Conservation (phyloP, 805 yeast genomes). For the Helenozyma baotianmanensis region DNA sequence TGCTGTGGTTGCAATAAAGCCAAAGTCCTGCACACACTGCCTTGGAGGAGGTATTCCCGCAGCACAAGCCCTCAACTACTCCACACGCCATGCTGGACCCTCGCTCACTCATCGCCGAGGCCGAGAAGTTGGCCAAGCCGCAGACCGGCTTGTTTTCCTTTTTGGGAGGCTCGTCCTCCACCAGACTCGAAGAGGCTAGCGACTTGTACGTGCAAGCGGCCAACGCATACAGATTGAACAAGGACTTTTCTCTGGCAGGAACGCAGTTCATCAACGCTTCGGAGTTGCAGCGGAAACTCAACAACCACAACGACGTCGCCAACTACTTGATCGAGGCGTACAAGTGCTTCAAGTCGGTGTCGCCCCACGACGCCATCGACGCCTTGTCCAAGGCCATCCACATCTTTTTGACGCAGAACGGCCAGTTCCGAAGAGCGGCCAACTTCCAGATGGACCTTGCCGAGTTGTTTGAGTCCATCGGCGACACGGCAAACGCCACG, state of each 20-base stretch:
- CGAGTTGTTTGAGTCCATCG: slow-evolving; percentile 71
- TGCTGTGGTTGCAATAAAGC: too few species aligned
- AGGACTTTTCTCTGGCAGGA: slow-evolving; percentile 74
- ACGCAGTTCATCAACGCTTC: slow-evolving; percentile 84
- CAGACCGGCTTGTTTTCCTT: slow-evolving; percentile 65
- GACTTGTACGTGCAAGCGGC: slow-evolving; percentile 91
- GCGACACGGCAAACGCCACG: slow-evolving; percentile 65
- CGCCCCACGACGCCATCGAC: slow-evolving; percentile 73
- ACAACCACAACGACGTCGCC: slow-evolving; percentile 85
- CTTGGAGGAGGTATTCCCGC: too few species aligned
- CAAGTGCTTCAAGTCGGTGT: slow-evolving; percentile 73
- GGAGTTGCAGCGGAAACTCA: slow-evolving; percentile 66
- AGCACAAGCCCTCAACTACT: too few species aligned
- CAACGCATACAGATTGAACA: slow-evolving; percentile 75
- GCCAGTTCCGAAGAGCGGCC: slow-evolving; percentile 96
- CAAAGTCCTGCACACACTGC: too few species aligned
- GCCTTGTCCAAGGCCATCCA: slow-evolving; percentile 73
- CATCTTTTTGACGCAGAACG: slow-evolving; percentile 74
- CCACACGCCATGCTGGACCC: slow-evolving; percentile 33
- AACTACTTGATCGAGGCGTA: slow-evolving; percentile 86
- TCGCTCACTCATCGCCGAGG: slow-evolving; percentile 39
- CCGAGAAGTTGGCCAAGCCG: slow-evolving; percentile 46
- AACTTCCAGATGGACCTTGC: slow-evolving; percentile 90
- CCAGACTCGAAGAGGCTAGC: slow-evolving; percentile 84
- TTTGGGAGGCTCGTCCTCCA: slow-evolving; percentile 57